A percentile compares a stretch with the other conserved stretches of the same genome.
phyloP scores from a whole-genome alignment of 2,329 filamentous ascomycete species.

The Xylaria sp. region DNA sequence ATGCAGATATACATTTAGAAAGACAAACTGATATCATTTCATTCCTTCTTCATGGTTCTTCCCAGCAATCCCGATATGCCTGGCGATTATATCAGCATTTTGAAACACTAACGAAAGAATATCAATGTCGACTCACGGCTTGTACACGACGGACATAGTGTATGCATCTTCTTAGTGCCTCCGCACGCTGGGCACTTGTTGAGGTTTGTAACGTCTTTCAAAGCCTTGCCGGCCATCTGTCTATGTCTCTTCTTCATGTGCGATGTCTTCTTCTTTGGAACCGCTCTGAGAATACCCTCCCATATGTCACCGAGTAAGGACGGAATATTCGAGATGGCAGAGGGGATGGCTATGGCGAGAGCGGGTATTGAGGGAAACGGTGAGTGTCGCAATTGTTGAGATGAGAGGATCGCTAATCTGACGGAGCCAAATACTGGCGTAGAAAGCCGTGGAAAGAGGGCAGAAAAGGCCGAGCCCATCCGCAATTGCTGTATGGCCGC shows the following conservation, averaged over 20 bases:
- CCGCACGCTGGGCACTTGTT: slow-evolving; percentile 93
- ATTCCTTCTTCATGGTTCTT: slow-evolving; percentile 41
- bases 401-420: slow-evolving; percentile 58
- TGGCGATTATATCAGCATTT: slow-evolving; percentile 24
- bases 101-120: not conserved
- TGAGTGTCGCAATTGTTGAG: slow-evolving; percentile 52
- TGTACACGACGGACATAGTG: slow-evolving; percentile 88
- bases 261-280: slow-evolving; percentile 98
- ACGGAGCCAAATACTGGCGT: slow-evolving; percentile 55
- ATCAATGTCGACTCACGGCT: slow-evolving; percentile 68
- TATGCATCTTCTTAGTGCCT: slow-evolving; percentile 85
- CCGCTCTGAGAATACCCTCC: slow-evolving; percentile 90
- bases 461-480: slow-evolving; percentile 54
- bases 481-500: slow-evolving; percentile 56
- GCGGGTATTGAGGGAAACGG: slow-evolving; percentile 62
- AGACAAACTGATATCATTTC: slow-evolving; percentile 6
- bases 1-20: slow-evolving; percentile 34
- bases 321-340: slow-evolving; percentile 71
- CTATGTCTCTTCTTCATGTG: slow-evolving; percentile 94
- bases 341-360: slow-evolving; percentile 68
- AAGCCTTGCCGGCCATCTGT: slow-evolving; percentile 93
- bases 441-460: slow-evolving; percentile 67
- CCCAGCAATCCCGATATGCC: slow-evolving; percentile 44
- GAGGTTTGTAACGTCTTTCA: slow-evolving; percentile 88
- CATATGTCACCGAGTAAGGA: slow-evolving; percentile 83